Evolutionary conservation across 202 grass and related monocot genomes (phyloP).

Genomic region (Carex arenaria): DNA sequence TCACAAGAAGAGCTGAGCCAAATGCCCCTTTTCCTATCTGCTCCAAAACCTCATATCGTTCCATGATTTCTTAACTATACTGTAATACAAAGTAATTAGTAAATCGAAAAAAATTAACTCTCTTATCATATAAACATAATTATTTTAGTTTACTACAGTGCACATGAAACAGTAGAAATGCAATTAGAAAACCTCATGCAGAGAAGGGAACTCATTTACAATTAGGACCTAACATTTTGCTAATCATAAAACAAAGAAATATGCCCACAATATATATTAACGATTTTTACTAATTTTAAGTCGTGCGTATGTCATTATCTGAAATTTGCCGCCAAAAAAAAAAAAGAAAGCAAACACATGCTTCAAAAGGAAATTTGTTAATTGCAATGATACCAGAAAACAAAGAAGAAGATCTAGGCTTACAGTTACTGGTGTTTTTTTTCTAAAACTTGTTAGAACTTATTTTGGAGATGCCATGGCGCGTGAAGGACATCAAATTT

Average conservation of each 20-base stretch:
- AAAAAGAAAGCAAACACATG: not conserved
- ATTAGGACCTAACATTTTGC: not conserved
- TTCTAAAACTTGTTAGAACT: slow-evolving; percentile 29
- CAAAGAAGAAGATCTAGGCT: not conserved
- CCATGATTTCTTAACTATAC: slow-evolving; percentile 34
- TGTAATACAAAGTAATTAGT: not conserved
- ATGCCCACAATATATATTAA: not conserved
- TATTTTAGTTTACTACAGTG: not conserved
- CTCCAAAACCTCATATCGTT: slow-evolving; percentile 86
- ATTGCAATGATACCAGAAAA: not conserved
- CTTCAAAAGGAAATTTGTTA: not conserved
- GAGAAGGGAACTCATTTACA: not conserved
- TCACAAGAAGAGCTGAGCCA: slow-evolving; percentile 76
- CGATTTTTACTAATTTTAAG: not conserved
- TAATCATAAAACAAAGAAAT: not conserved
- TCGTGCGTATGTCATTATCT: not conserved
- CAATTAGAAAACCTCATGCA: not conserved
- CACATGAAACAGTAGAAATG: not conserved
- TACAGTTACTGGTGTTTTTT: slow-evolving; percentile 22
- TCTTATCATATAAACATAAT: not conserved
- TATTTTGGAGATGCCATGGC: slow-evolving; percentile 15
- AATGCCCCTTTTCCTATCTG: slow-evolving; percentile 96
- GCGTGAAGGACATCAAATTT: slow-evolving; percentile 20
- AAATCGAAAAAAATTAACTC: not conserved
- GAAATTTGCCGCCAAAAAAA: not conserved